phyloP scores from a whole-genome alignment of 1,284 basidiomycete species.

The Irpex sp. region DNA sequence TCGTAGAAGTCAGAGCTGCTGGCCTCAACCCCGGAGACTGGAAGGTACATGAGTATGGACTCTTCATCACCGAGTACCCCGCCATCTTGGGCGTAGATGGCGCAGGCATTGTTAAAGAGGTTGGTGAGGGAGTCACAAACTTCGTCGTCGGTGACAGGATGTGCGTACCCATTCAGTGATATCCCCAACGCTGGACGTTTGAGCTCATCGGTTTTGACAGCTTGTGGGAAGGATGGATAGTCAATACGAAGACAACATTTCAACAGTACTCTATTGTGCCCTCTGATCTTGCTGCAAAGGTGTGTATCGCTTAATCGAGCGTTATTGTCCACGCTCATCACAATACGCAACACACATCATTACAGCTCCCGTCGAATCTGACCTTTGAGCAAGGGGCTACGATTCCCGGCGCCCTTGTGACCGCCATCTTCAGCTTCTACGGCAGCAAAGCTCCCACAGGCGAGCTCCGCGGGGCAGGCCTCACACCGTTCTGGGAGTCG shows the following conservation, averaged over 20 bases:
- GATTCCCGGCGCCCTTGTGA: conserved; percentile 18
- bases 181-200: background rate
- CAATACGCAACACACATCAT: background rate
- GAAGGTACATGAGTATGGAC: conserved; percentile 31
- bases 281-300: conserved; percentile 16
- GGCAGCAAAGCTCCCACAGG: background rate
- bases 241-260: conserved; percentile 15
- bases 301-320: conserved; percentile 1
- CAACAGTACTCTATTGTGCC: conserved; percentile 21
- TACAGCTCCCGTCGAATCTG: conserved; percentile 14
- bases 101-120: conserved; percentile 36
- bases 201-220: background rate
- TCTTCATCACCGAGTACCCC: conserved; percentile 30
- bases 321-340: background rate
- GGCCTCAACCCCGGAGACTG: conserved; percentile 40
- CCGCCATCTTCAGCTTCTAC: conserved; percentile 18
- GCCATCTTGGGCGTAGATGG: conserved; percentile 45
- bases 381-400: conserved; percentile 21
- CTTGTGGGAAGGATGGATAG: background rate
- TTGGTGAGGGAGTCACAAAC: conserved; percentile 34
- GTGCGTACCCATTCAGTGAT: conserved; percentile 15
- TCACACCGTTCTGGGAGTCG: conserved; percentile 17
- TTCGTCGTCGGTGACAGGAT: conserved; percentile 38
- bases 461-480: conserved; percentile 8
- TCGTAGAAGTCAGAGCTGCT: conserved; percentile 36